A percentile compares a stretch with the other conserved stretches of the same genome.
These are phyloP conservation scores for Cystobasidiopsis lactophilus DNA, from an alignment of 768 basidiomycete species.

Conservation along the genomic window DNA sequence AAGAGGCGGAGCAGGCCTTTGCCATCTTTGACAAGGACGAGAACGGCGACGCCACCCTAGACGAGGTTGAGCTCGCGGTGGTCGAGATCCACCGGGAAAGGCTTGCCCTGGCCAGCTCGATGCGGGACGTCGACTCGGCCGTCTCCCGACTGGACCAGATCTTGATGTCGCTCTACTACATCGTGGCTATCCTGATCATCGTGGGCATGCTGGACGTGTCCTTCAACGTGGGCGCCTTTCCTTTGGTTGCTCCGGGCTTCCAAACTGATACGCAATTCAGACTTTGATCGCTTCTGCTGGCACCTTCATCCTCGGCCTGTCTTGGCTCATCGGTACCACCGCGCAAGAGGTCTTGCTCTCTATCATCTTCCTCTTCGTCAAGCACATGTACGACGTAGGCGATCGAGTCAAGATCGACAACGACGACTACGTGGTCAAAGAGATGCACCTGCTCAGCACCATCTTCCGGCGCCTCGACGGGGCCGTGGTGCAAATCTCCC, in stretches of 20 bases:
- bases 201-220: constrained; percentile 46
- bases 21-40: constrained; percentile 27
- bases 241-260: not conserved
- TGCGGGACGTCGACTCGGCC: constrained; percentile 75
- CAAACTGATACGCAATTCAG: constrained; percentile 3
- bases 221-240: constrained; percentile 7
- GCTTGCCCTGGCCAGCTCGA: constrained; percentile 56
- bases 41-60: constrained; percentile 31
- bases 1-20: constrained; percentile 27
- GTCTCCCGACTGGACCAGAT: constrained; percentile 63
- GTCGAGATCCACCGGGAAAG: constrained; percentile 53
- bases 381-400: constrained; percentile 57
- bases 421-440: constrained; percentile 53
- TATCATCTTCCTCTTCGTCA: constrained; percentile 50
- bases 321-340: constrained; percentile 34
- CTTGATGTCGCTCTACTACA: constrained; percentile 45
- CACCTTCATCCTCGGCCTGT: constrained; percentile 39
- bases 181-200: constrained; percentile 52
- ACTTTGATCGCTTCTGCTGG: constrained; percentile 28
- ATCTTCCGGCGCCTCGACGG: constrained; percentile 39
- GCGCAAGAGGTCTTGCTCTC: constrained; percentile 59
- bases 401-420: constrained; percentile 37
- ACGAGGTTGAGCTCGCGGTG: constrained; percentile 50
- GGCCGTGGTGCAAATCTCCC: constrained; percentile 42
- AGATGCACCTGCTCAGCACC: constrained; percentile 63